Evolutionary conservation across 345 rosid genomes (phyloP), one percentile per base, ranked within the genome.

Genomic region (Ceriops zippeliana): DNA sequence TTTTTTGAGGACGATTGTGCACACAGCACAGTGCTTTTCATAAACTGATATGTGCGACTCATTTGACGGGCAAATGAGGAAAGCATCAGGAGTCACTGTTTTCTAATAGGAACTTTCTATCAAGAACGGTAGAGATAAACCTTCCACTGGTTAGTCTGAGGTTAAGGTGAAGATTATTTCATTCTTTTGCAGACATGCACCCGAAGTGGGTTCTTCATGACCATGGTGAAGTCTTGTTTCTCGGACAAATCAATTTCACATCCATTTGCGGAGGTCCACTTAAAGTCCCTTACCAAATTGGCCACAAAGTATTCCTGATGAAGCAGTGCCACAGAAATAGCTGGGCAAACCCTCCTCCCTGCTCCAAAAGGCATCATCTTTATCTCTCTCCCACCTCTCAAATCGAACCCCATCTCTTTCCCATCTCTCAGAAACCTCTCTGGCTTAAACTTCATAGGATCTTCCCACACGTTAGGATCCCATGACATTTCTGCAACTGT

Each of bases 351-450:
- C 54, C 66, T 67, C 65, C 76, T 51, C 16, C 66, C 76, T 21
- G 76, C 70, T 17, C 76, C 66, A 49, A 72, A 72, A 1, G 76
- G 76, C 71, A 73, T 67, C 71, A 73, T 73, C 26, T 73, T 67
- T 15, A 73, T 73, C 62, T 67, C 67, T n/a, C 59, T 66, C 4
- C 52, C 46, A 1, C 71, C 76, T 20, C 52, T 73, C 21, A 73
- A 24, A 38, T 73, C 71, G 34, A 66, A 66, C 35, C 16, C 66
- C 3, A 13, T 47, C 57, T 38, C 63, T 21, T 26, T 13, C 0
- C 58, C 70, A 30, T 65, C 20, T 7, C 19, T 22, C 61, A 73
- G 11, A 28, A 73, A 73, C 54, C 76, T 66, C 37, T 66, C 71
- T 0, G 76, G 70, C 35, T 16, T 73, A 22, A 73, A 73, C 52